These are phyloP conservation scores for Penicillium corylophilum DNA, from an alignment of 2,329 filamentous ascomycete species.

Conservation along the genomic window DNA sequence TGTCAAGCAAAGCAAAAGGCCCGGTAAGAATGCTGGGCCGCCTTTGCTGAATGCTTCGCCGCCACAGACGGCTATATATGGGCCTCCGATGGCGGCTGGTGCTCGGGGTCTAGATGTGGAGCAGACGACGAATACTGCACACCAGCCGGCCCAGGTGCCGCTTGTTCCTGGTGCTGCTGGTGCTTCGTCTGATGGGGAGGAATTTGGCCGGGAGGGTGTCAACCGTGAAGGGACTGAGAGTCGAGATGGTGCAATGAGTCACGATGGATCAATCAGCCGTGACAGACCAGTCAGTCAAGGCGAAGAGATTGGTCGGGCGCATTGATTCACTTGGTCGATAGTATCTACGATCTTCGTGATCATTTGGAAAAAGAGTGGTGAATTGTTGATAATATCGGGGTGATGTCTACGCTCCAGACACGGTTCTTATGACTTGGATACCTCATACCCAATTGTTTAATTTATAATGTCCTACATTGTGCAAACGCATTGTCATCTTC, in stretches of 20 bases:
- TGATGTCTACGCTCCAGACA: neutral
- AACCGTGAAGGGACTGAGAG: neutral
- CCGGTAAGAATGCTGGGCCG: slow-evolving; percentile 18
- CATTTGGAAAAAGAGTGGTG: neutral
- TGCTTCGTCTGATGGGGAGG: neutral
- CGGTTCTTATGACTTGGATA: neutral
- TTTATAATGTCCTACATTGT: neutral
- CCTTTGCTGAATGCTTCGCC: slow-evolving; percentile 8
- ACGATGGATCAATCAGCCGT: neutral
- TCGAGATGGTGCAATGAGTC: neutral
- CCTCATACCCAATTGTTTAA: neutral
- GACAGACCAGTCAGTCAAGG: neutral
- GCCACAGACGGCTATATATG: slow-evolving; percentile 4
- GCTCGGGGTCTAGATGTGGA: slow-evolving; percentile 9
- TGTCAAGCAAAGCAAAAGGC: slow-evolving; percentile 22
- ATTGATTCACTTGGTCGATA: neutral
- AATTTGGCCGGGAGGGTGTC: neutral
- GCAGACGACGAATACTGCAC: neutral
- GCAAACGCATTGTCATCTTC: neutral
- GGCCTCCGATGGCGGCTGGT: neutral
- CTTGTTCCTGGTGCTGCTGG: slow-evolving; percentile 6
- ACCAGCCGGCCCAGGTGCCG: neutral
- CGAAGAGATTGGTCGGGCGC: slow-evolving; percentile 16
- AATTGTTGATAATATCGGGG: neutral
- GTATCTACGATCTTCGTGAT: too few relatives aligned